These are phyloP conservation scores for Gnetum montanum DNA, from an alignment of 75 land plant species.

Conservation along the genomic window DNA sequence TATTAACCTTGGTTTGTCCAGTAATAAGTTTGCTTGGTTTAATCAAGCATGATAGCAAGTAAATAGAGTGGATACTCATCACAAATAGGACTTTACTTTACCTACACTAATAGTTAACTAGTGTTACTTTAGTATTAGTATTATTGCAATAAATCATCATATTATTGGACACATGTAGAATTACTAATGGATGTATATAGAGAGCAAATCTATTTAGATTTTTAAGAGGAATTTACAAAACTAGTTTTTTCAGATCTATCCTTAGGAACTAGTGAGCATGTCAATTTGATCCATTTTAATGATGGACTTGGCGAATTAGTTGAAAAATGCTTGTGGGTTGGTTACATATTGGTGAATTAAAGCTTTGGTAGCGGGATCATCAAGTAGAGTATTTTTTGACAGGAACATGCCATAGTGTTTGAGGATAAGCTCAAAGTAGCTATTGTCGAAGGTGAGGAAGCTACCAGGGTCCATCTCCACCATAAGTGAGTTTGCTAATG, in stretches of 20 bases:
- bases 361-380: background rate
- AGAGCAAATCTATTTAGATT: too few relatives aligned
- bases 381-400: constrained; percentile 40
- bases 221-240: constrained; percentile 4
- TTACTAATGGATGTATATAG: too few relatives aligned
- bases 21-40: too few relatives aligned
- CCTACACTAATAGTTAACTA: too few relatives aligned
- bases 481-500: constrained; percentile 8
- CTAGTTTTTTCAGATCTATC: constrained; percentile 26
- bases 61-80: too few relatives aligned
- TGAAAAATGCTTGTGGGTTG: constrained; percentile 2
- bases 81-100: too few relatives aligned
- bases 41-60: too few relatives aligned
- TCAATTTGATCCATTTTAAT: constrained; percentile 21
- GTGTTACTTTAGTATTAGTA: too few relatives aligned
- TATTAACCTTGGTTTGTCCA: too few relatives aligned
- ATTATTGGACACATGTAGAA: too few relatives aligned
- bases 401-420: constrained; percentile 24
- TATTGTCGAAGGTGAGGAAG: constrained; percentile 29
- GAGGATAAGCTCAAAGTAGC: constrained; percentile 18
- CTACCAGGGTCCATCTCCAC: constrained; percentile 42
- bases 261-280: constrained; percentile 18
- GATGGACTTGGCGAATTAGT: constrained; percentile 28
- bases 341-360: background rate
- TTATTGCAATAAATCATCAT: too few relatives aligned